A percentile compares a stretch with the other conserved stretches of the same genome.
These are phyloP conservation scores for Glycine soja DNA, from an alignment of 306 rosid genomes.

Conservation along the genomic window DNA sequence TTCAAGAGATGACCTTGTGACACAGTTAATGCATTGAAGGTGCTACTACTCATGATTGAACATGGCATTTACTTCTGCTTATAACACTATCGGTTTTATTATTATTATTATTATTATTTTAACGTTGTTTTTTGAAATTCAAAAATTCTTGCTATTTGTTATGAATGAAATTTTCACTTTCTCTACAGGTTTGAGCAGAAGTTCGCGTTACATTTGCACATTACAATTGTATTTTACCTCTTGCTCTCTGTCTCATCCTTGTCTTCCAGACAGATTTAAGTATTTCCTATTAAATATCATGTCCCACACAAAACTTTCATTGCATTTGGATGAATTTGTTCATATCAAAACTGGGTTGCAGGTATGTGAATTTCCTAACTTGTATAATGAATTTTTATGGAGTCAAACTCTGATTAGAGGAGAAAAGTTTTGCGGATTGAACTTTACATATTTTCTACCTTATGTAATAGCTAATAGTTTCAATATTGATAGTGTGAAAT, in stretches of 20 bases:
- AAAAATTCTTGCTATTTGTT: conserved; percentile 19
- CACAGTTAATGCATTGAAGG: conserved; percentile 71
- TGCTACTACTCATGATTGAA: conserved; percentile 40
- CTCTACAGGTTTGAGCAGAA: background rate
- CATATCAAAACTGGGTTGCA: conserved; percentile 84
- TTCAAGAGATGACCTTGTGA: conserved; percentile 77
- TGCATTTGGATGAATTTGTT: conserved; percentile 78
- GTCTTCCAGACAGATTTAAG: conserved; percentile 20
- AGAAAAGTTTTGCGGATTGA: conserved; percentile 3
- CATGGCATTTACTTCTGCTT: conserved; percentile 38
- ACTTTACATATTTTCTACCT: conserved; percentile 34
- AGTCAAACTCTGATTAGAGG: conserved; percentile 18
- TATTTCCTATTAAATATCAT: conserved; percentile 56
- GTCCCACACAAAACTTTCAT: conserved; percentile 72
- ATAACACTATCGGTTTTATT: conserved; percentile 2
- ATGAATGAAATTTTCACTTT: conserved; percentile 5
- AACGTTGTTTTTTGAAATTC: background rate
- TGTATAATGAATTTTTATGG: conserved; percentile 23
- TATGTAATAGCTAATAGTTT: conserved; percentile 25
- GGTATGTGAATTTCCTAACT: conserved; percentile 52
- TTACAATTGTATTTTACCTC: conserved; percentile 9
- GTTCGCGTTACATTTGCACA: conserved; percentile 9
- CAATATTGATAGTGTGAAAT: conserved; percentile 13
- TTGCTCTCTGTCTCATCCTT: conserved; percentile 29
- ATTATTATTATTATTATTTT: background rate